phyloP scores from a whole-genome alignment of 257 asterid species.

The Solanum habrochaites region DNA sequence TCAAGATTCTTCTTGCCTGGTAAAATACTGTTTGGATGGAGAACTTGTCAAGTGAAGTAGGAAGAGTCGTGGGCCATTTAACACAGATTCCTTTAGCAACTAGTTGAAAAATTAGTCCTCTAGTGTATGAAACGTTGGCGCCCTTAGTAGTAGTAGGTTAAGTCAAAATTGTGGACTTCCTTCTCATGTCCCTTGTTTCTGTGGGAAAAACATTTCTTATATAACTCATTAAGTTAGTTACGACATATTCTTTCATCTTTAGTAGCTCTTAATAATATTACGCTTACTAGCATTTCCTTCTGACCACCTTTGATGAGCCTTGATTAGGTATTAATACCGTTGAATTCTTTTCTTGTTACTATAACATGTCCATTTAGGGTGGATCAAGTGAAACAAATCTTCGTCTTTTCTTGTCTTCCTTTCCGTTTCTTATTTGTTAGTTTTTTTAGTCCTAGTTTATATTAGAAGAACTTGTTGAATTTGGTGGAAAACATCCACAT shows the following conservation, averaged over 20 bases:
- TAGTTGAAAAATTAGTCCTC: conserved; percentile 6
- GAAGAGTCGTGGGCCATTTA: background rate
- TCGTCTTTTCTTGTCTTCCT: background rate
- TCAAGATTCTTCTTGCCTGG: background rate
- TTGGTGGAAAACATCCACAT: background rate
- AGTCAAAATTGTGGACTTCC: background rate
- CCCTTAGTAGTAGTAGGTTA: background rate
- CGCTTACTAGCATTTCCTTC: background rate
- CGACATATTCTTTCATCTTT: background rate
- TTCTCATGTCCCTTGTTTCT: background rate
- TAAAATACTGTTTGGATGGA: conserved; percentile 7
- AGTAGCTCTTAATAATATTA: background rate
- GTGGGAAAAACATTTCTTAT: background rate
- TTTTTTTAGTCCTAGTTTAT: background rate
- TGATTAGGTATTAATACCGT: background rate
- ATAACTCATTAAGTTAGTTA: background rate
- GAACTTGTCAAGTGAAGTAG: background rate
- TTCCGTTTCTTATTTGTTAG: background rate
- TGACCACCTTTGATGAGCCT: background rate
- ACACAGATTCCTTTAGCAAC: background rate
- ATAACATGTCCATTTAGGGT: background rate
- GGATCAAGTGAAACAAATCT: background rate
- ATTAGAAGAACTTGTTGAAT: background rate
- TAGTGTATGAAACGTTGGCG: background rate
- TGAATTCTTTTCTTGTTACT: background rate